Evolutionary conservation across 768 basidiomycete genomes (phyloP).

Genomic region (Phlebiopsis gigantea): DNA sequence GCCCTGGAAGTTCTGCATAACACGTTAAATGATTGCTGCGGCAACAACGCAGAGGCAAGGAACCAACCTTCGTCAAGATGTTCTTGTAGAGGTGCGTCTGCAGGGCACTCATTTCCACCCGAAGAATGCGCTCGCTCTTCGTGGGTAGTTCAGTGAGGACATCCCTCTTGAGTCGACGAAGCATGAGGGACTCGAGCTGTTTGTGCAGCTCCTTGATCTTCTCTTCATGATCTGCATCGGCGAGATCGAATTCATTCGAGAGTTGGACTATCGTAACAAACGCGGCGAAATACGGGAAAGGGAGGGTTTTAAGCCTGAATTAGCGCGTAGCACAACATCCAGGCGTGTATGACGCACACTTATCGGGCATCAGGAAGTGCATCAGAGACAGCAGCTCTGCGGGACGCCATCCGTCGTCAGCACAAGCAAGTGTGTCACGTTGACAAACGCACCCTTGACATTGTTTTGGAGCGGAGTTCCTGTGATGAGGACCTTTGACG

Average conservation of each 20-base stretch:
- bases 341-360: constrained; percentile 52
- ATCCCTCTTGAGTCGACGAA: constrained; percentile 90
- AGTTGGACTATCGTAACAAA: constrained; percentile 59
- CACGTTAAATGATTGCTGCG: not conserved
- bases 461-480: constrained; percentile 99
- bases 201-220: constrained; percentile 96
- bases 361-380: constrained; percentile 99
- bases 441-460: constrained; percentile 74
- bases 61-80: constrained; percentile 79
- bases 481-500: constrained; percentile 93
- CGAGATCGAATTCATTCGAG: constrained; percentile 93
- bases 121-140: constrained; percentile 95
- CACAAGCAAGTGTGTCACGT: constrained; percentile 17
- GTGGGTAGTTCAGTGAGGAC: constrained; percentile 94
- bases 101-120: constrained; percentile 95
- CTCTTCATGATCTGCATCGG: constrained; percentile 85
- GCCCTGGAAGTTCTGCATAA: constrained; percentile 80
- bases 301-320: not conserved
- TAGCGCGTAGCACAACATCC: not conserved
- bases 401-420: constrained; percentile 10
- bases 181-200: constrained; percentile 91
- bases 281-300: not conserved
- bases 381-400: constrained; percentile 91
- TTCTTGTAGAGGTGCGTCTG: constrained; percentile 99
- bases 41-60: not conserved